A percentile compares a stretch with the other conserved stretches of the same genome.
Conservation (phyloP, 768 basidiomycete genomes). For the Lactarius vividus region DNA sequence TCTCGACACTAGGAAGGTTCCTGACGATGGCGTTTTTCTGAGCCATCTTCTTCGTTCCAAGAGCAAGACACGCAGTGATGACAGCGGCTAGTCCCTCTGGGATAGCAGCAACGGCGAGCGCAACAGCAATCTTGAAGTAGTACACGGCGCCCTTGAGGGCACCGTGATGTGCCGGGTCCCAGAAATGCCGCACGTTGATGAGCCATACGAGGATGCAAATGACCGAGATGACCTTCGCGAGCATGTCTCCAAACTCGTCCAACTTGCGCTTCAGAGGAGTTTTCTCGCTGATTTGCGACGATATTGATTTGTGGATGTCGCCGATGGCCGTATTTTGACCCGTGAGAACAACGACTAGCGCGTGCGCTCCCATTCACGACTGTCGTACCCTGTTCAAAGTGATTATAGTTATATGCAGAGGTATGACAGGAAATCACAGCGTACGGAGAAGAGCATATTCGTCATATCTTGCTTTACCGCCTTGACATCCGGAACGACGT, state of each 20-base stretch:
- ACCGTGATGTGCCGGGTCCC: slow-evolving; percentile 91
- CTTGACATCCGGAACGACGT: slow-evolving; percentile 61
- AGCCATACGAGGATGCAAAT: slow-evolving; percentile 98
- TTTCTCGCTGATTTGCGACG: slow-evolving; percentile 90
- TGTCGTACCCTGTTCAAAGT: slow-evolving; percentile 72
- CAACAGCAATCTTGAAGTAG: slow-evolving; percentile 99
- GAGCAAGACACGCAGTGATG: slow-evolving; percentile 93
- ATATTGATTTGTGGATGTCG: slow-evolving; percentile 95
- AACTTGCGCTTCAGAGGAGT: slow-evolving; percentile 96
- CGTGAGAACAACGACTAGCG: slow-evolving; percentile 85
- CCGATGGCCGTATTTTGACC: slow-evolving; percentile 90
- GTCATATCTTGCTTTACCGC: slow-evolving; percentile 99
- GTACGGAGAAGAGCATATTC: slow-evolving; percentile 91
- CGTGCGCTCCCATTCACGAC: slow-evolving; percentile 90
- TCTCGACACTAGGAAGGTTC: slow-evolving; percentile 95
- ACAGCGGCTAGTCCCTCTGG: slow-evolving; percentile 98
- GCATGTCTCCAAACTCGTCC: slow-evolving; percentile 96
- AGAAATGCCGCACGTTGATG: slow-evolving; percentile 94
- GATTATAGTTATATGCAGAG: slow-evolving; percentile 5
- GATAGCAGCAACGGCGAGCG: slow-evolving; percentile 97
- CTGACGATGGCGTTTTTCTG: slow-evolving; percentile 98
- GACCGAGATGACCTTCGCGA: slow-evolving; percentile 96
- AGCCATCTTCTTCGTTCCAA: slow-evolving; percentile 99
- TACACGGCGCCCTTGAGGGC: slow-evolving; percentile 92
- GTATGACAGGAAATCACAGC: slow-evolving; percentile 27